These are phyloP conservation scores for Xylaria intraflava DNA, from an alignment of 495 filamentous ascomycete genomes.

Conservation along the genomic window DNA sequence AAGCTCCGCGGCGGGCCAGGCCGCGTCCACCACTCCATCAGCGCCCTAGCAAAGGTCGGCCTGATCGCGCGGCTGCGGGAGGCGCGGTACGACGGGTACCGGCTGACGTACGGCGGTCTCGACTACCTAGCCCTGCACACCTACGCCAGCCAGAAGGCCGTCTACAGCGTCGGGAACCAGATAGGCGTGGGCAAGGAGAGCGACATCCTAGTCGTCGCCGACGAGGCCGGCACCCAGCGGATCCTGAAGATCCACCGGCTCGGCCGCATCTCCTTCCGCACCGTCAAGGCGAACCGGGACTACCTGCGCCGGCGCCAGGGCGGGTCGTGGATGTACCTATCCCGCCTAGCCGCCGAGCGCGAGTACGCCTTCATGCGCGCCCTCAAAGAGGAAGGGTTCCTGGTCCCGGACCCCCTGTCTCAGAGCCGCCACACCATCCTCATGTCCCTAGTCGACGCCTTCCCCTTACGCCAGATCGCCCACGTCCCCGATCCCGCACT, in stretches of 20 bases:
- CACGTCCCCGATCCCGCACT: conserved; percentile 67
- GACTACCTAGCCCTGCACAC: conserved; percentile 94
- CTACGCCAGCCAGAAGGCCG: conserved; percentile 64
- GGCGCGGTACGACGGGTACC: conserved; percentile 95
- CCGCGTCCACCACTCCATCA: conserved; percentile 82
- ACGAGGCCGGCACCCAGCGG: conserved; percentile 54
- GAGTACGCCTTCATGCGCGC: conserved; percentile 91
- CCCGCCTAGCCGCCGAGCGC: conserved; percentile 80
- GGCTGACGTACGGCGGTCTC: conserved; percentile 91
- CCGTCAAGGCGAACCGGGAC: conserved; percentile 90
- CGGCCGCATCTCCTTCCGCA: conserved; percentile 93
- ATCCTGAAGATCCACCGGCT: conserved; percentile 93
- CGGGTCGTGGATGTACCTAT: conserved; percentile 94
- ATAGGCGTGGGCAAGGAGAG: conserved; percentile 96
- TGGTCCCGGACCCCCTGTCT: conserved; percentile 77
- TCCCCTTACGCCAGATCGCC: conserved; percentile 79
- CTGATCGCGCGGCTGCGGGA: conserved; percentile 91
- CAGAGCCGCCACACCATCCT: conserved; percentile 92
- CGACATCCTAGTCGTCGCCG: conserved; percentile 89
- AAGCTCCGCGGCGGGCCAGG: conserved; percentile 68
- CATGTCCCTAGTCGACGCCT: conserved; percentile 85
- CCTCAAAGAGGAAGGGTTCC: conserved; percentile 72
- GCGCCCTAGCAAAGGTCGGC: conserved; percentile 82
- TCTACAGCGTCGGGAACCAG: conserved; percentile 91
- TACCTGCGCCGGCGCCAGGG: conserved; percentile 79